A percentile compares a stretch with the other conserved stretches of the same genome.
Evolutionary conservation across 2,329 filamentous ascomycete genomes (phyloP).

Genomic region (Alternaria solani): DNA sequence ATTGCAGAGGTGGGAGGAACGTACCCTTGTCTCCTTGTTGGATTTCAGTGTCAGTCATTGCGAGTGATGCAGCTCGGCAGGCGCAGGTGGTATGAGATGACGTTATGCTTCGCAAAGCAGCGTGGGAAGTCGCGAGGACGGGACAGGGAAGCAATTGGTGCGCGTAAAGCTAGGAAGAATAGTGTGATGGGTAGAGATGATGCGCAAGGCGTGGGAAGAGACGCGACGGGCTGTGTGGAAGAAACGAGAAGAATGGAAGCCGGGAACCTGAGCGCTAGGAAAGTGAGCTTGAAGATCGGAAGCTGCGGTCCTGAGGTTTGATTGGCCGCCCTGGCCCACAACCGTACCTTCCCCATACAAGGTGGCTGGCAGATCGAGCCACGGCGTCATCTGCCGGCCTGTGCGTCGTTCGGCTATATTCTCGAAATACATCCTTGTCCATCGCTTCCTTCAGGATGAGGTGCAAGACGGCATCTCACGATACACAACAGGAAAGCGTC

Average conservation of each 20-base stretch:
- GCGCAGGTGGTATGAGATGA: conserved; percentile 36
- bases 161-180: conserved; percentile 25
- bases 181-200: conserved; percentile 26
- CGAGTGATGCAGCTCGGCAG: conserved; percentile 24
- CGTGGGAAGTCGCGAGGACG: conserved; percentile 30
- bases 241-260: conserved; percentile 27
- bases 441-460: background rate
- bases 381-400: conserved; percentile 38
- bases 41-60: conserved; percentile 47
- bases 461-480: background rate
- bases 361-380: conserved; percentile 33
- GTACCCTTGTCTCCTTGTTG: conserved; percentile 50
- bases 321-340: conserved; percentile 30
- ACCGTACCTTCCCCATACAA: background rate
- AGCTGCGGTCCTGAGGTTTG: conserved; percentile 38
- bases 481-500: background rate
- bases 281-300: conserved; percentile 39
- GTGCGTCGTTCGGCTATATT: conserved; percentile 13
- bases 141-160: conserved; percentile 34
- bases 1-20: conserved; percentile 3
- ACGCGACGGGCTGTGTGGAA: conserved; percentile 30
- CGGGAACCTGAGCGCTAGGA: conserved; percentile 28
- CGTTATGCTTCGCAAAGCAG: conserved; percentile 37
- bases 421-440: conserved; percentile 11
- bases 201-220: conserved; percentile 33